Base-by-base conservation (phyloP, 768 basidiomycete species). In the Boletellus emodensis region DNA sequence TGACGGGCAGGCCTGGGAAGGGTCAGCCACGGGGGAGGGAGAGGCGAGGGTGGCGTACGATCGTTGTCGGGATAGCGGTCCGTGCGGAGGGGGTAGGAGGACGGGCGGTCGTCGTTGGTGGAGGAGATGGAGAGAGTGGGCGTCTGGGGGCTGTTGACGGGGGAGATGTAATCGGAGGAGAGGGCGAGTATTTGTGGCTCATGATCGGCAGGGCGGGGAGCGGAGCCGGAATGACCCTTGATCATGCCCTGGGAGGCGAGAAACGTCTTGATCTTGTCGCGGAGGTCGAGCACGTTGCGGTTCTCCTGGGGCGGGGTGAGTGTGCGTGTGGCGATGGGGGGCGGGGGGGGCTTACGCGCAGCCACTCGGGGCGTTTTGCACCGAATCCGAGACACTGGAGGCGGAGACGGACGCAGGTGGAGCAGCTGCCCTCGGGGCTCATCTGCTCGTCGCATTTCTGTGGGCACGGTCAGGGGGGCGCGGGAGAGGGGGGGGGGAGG, bases 371-470 rank as follows among this genome's bases (percentile, higher is more conserved):
- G 46, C 89, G 84, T 63, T 90, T 90, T 18, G 84, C 81, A 41
- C 90, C 90, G 66, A 90, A 92, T 17, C 89, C 89, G 38, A 92
- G 79, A 56, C 89, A 92, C 53, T 92, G 83, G n/a, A 92, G 79
- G 30, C 82, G 78, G 20, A 92, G 83, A 40, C 89, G 87, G 37
- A 78, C 77, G 55, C 89, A 92, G 1, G 90, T 91, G 61, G 78
- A 72, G 71, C 90, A 92, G 20, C 76, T 74, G 13, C 84, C 84
- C 4, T 80, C 73, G 6, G 67, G 58, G 53, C 82, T 80, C 46
- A 77, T 78, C 57, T 80, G 77, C 62, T 92, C 89, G 64, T 92
- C 89, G 69, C 89, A 92, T 79, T 91, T 91, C 89, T 91, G 69
- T 5, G 44, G 34, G 32, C 42, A 30, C 38, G 48, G 61, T 59